Conservation (phyloP, 1,284 basidiomycete genomes). For the Marasmius tenuissimus region DNA sequence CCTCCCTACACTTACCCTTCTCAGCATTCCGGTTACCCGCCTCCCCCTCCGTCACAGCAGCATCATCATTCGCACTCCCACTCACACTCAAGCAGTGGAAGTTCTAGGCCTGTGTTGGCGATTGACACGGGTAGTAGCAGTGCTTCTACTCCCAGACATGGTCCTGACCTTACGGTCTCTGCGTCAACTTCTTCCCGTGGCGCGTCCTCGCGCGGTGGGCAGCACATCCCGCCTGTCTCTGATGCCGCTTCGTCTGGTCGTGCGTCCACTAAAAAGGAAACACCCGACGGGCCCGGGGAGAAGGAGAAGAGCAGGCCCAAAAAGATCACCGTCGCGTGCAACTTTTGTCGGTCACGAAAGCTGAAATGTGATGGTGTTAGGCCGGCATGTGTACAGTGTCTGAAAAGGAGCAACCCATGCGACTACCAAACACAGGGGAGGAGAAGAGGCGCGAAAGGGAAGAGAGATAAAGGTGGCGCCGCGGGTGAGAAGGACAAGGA, state of each 20-base stretch:
- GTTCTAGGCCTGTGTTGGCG: slow-evolving; percentile 59
- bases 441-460: slow-evolving; percentile 49
- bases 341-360: slow-evolving; percentile 49
- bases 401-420: slow-evolving; percentile 71
- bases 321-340: slow-evolving; percentile 69
- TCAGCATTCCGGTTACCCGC: slow-evolving; percentile 35
- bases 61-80: not conserved
- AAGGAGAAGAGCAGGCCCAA: slow-evolving; percentile 62
- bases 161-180: slow-evolving; percentile 36
- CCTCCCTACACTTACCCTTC: slow-evolving; percentile 43
- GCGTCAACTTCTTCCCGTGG: slow-evolving; percentile 33
- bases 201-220: slow-evolving; percentile 41
- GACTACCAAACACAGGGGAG: slow-evolving; percentile 78
- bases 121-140: slow-evolving; percentile 61
- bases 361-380: slow-evolving; percentile 81
- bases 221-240: slow-evolving; percentile 36
- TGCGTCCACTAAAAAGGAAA: slow-evolving; percentile 30
- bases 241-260: slow-evolving; percentile 32
- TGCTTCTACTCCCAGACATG: slow-evolving; percentile 41
- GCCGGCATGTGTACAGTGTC: slow-evolving; percentile 75
- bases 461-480: slow-evolving; percentile 22
- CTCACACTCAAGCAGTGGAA: not conserved
- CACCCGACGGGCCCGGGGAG: slow-evolving; percentile 24
- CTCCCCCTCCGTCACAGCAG: not conserved
- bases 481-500: slow-evolving; percentile 32